phyloP scores from a whole-genome alignment of 2,329 filamentous ascomycete genomes.

The Zymoseptoria tritici region DNA sequence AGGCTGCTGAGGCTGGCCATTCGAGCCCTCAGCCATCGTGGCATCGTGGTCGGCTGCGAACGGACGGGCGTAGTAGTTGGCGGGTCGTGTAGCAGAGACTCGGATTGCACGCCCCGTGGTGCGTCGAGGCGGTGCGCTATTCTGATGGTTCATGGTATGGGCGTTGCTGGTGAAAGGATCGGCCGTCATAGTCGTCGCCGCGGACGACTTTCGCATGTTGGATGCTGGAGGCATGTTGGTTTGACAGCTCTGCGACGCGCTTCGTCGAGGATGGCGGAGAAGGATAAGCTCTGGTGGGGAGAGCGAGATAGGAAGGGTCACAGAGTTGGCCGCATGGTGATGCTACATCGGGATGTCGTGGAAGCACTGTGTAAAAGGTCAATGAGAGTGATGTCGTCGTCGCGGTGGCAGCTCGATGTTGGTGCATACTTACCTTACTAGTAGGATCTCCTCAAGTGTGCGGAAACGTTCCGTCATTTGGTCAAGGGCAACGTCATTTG shows the following conservation, averaged over 20 bases:
- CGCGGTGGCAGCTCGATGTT: neutral
- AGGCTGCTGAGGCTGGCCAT: slow-evolving; percentile 22
- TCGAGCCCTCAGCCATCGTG: slow-evolving; percentile 18
- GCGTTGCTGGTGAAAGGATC: slow-evolving; percentile 4
- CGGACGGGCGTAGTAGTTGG: slow-evolving; percentile 46
- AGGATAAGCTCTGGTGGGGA: neutral
- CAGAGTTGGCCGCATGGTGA: neutral
- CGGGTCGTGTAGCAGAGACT: slow-evolving; percentile 38
- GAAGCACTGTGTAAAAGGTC: neutral
- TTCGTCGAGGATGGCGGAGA: neutral
- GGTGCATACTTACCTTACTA: neutral
- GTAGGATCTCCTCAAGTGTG: too few relatives aligned
- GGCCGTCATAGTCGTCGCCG: slow-evolving; percentile 5
- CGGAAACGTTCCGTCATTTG: too few relatives aligned
- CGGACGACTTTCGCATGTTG: slow-evolving; percentile 18
- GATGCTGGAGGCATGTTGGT: slow-evolving; percentile 14
- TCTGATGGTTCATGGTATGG: slow-evolving; percentile 1
- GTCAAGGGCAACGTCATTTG: too few relatives aligned
- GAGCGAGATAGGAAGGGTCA: neutral
- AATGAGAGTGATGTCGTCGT: neutral
- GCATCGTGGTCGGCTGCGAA: slow-evolving; percentile 30
- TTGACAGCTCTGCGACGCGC: neutral
- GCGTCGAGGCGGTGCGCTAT: slow-evolving; percentile 13
- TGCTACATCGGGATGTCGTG: neutral
- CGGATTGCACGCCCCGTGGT: slow-evolving; percentile 38